These are phyloP conservation scores for Carex myosuroides DNA, from an alignment of 176 grass and related monocot genomes.

Conservation along the genomic window DNA sequence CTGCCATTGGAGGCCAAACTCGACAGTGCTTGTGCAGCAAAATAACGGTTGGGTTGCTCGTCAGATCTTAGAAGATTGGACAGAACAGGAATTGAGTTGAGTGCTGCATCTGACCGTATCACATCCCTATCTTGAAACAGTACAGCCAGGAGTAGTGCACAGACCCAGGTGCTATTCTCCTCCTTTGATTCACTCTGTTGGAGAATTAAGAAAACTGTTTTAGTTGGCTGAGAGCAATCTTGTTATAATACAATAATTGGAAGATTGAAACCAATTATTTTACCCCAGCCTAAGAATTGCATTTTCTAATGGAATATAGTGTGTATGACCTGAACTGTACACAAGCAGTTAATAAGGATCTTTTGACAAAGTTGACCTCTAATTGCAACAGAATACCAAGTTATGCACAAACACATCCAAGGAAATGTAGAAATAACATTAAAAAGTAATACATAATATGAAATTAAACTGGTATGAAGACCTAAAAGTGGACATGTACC, in stretches of 20 bases:
- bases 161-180: slow-evolving; percentile 92
- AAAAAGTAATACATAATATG: background rate
- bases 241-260: background rate
- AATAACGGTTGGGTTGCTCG: slow-evolving; percentile 85
- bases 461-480: background rate
- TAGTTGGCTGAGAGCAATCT: background rate
- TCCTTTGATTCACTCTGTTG: slow-evolving; percentile 76
- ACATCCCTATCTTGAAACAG: slow-evolving; percentile 94
- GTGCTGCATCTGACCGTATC: slow-evolving; percentile 64
- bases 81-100: slow-evolving; percentile 84
- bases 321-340: background rate
- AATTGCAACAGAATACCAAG: background rate
- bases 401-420: background rate
- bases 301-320: background rate
- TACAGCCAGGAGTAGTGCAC: slow-evolving; percentile 78
- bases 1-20: slow-evolving; percentile 91
- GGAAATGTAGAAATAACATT: background rate
- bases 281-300: background rate
- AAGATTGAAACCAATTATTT: background rate
- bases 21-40: slow-evolving; percentile 90
- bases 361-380: background rate
- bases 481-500: background rate
- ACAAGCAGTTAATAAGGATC: background rate
- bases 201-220: background rate
- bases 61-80: slow-evolving; percentile 92